These are phyloP conservation scores for Coemansia sp. DNA, from an alignment of 192 early-diverging fungal genomes.

Conservation along the genomic window DNA sequence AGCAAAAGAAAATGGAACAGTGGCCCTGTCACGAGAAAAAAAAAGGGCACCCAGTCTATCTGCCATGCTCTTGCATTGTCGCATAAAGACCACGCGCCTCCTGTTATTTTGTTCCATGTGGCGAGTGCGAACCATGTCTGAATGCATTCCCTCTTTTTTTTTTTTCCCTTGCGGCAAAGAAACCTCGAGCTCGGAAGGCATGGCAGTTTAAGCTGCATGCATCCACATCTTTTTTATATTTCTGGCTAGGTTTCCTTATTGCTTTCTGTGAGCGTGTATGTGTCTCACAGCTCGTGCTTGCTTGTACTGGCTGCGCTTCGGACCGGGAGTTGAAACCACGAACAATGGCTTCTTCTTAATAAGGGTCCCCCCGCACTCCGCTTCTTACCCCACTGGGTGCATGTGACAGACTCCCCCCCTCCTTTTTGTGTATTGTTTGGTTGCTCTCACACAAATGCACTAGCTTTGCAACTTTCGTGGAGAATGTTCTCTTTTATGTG, in stretches of 20 bases:
- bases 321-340: neutral
- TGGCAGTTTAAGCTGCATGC: constrained; percentile 8
- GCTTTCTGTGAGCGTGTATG: constrained; percentile 3
- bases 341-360: constrained; percentile 6
- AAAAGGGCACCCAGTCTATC: neutral
- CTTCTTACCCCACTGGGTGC: neutral
- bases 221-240: neutral
- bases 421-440: constrained; percentile 13
- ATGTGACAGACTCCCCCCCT: neutral
- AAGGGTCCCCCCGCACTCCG: neutral
- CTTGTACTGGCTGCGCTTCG: neutral
- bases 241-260: neutral
- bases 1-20: neutral
- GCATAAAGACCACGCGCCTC: constrained; percentile 8
- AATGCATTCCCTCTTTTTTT: neutral
- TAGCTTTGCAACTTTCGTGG: neutral
- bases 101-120: neutral
- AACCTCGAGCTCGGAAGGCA: neutral
- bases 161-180: constrained; percentile 3
- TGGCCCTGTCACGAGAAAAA: neutral
- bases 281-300: neutral
- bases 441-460: neutral
- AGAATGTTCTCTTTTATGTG: neutral
- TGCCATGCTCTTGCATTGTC: constrained; percentile 4
- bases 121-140: constrained; percentile 10